Evolutionary conservation across 2,329 filamentous ascomycete species (phyloP), one percentile per base, ranked within the genome.

Genomic region (Phialophora expanda): DNA sequence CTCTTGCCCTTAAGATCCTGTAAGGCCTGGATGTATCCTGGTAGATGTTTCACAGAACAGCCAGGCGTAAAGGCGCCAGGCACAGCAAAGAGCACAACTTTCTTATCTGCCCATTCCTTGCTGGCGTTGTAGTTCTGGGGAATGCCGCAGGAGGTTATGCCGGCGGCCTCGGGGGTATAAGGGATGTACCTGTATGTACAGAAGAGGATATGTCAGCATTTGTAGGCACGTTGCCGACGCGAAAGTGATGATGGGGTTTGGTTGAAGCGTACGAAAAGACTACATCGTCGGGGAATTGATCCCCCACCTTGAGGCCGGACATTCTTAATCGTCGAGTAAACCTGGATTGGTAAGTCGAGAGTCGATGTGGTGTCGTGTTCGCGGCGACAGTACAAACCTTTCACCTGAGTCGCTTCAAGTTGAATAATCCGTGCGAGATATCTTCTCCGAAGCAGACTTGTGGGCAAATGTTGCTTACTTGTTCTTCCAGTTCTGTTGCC

Each of bases 1-100:
- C 91, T 92, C 85, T 94, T 94, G 76, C 82, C 82, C 82, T 88
- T 89, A 79, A 96, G 84, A 75, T 89, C 83, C 61, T 86, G 82
- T 72, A 89, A 81, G 77, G 91, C 89, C 78, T 86, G 80, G 73
- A 94, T 86, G 85, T 92, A 96, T 68, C 90, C 89, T 68, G 91
- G 90, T 68, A 96, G 83, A 82, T 96, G 92, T 78, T 85, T 84
- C 75, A 87, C 89, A 73, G 91, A 90, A 87, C 93, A 96, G 74
- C 90, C 90, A 30, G 92, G 92, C 50, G 92, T 96, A 85, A 96
- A 96, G 73, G 91, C 91, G 81, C 88, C 88, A 28, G 89, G 89
- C 34, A 90, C 85, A 65, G 86, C 84, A 79, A 91, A 87, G 69
- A 91, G 80, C 65, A 91, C 86, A 69, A 90, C 87, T 77, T 89